Base-by-base conservation (phyloP, 2,329 filamentous ascomycete genomes). In the Monilinia polystroma region DNA sequence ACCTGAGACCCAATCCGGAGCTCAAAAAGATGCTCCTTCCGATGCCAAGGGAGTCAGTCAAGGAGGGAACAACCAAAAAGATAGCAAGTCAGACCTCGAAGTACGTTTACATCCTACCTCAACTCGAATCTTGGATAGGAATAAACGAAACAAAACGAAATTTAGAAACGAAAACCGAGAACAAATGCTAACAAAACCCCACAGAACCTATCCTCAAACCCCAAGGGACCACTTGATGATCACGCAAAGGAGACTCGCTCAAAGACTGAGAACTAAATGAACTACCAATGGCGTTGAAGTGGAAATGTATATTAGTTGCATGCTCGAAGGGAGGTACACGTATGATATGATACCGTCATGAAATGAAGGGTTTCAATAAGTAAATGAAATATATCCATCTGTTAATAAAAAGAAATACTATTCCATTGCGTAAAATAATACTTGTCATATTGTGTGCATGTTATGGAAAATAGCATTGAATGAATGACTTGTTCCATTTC, bases 1-100 rank as follows among this genome's bases (percentile, higher is more conserved):
- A 63, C 90, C 91, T 38, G 87, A 91, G 80, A 76, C 78, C 72
- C 90, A 92, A 79, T 80, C 82, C 49, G 88, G 85, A 68, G 79
- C 81, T 66, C 91, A 95, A 80, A 80, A 85, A 70, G 85, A 85
- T 10, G 75, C 84, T 16, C 82, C 87, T 2, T 85, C 78, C n/a
- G 79, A 81, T 0, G 85, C 87, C 66, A 82, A 87, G 72, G 84
- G 85, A 58, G 81, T 84, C 73, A 80, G 87, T 70, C 80, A 86
- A 55, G 80, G 76, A n/a, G 77, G 82, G 14, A 75, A 83, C 70
- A 78, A 79, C 58, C 84, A 87, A 78, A 78, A 83, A 64, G 76
- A 82, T 53, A 80, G 80, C 70, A 80, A 86, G 73, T 80, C 86
- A 41, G 67, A 73, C 70, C 75, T 86, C 3, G 77, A 84, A 70